A percentile compares a stretch with the other conserved stretches of the same genome.
These are phyloP conservation scores for Taphrina flavorubra DNA, from an alignment of 1,139 yeast genomes.

Conservation along the genomic window DNA sequence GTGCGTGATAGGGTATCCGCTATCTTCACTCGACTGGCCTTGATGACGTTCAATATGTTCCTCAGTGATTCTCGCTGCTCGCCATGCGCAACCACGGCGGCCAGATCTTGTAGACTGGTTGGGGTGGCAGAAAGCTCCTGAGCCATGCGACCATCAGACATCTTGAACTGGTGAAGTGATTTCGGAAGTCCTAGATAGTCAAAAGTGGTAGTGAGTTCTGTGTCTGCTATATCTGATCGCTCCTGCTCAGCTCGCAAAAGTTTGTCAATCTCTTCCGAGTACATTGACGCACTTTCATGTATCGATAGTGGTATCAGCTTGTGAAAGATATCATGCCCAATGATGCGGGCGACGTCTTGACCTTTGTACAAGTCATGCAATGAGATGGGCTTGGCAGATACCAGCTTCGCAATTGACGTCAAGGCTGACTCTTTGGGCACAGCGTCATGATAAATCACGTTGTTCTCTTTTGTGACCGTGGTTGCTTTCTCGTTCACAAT, in stretches of 20 bases:
- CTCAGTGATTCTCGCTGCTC: constrained; percentile 42
- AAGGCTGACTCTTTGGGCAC: constrained; percentile 66
- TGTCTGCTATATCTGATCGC: constrained; percentile 74
- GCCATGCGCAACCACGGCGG: constrained; percentile 30
- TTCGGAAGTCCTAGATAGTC: constrained; percentile 80
- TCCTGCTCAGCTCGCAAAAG: constrained; percentile 77
- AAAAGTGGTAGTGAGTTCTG: constrained; percentile 75
- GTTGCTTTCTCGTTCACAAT: constrained; percentile 57
- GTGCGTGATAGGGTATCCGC: constrained; percentile 52
- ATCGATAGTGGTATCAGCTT: constrained; percentile 85
- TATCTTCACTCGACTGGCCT: constrained; percentile 39
- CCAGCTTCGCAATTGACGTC: constrained; percentile 70
- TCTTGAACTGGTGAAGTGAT: constrained; percentile 63
- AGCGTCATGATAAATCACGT: constrained; percentile 79
- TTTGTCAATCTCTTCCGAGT: constrained; percentile 87
- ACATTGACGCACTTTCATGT: constrained; percentile 82
- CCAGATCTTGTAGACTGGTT: constrained; percentile 4
- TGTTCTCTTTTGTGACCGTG: constrained; percentile 77
- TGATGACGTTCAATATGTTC: not conserved
- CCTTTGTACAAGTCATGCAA: constrained; percentile 60
- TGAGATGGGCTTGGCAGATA: constrained; percentile 71
- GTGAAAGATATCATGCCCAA: constrained; percentile 65
- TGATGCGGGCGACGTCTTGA: constrained; percentile 59
- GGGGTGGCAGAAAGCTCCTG: constrained; percentile 31
- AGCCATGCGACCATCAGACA: constrained; percentile 21